Base-by-base conservation (phyloP, 495 filamentous ascomycete genomes). In the Glutinoglossum americanum region DNA sequence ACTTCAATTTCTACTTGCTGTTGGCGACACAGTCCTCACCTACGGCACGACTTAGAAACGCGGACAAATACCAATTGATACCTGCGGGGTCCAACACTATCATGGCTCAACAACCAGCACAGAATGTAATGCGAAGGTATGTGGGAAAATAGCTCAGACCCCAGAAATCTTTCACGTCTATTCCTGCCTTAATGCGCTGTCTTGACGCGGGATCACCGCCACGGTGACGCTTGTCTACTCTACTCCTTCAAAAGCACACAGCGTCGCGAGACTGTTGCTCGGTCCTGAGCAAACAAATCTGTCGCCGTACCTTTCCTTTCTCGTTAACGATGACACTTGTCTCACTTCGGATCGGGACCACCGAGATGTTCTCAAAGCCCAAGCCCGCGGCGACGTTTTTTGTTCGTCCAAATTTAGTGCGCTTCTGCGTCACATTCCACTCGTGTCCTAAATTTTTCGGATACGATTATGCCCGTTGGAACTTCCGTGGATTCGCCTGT, bases 41-140 rank as follows among this genome's bases (percentile, higher is more conserved):
- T 41, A 48, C 33, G 17, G 27, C 54, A 37, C 47, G 64, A 19
- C 70, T 74, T 1, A 53, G 49, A 15, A 53, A 13, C 49, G 28
- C 49, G 1, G 6, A 27, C 23, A 6, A 2, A 26, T 33, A 1
- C 32, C 54, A 56, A 53, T 53, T 53, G 49, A 30, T 27, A 53
- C 49, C 13, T 27, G 25, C 13, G 49, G 15, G 49, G 11, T 4
- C 5, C 23, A 8, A 5, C 15, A 53, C 15, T 32, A 17, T 17
- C 49, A 53, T 53, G 49, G 49, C 49, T 53, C 49, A 53, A 53
- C 28, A 27, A 30, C 7, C 49, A 28, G 51, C 47, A 17, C 77
- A 80, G 60, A 84, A 84, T 76, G 80, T 82, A 39, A 84, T 84
- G 74, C 78, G 81, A 75, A 79, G 81, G 81, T 84, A 78, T 59